These are phyloP conservation scores for Blastobotrys malaysiensis DNA, from an alignment of 1,139 yeast species.

Conservation along the genomic window DNA sequence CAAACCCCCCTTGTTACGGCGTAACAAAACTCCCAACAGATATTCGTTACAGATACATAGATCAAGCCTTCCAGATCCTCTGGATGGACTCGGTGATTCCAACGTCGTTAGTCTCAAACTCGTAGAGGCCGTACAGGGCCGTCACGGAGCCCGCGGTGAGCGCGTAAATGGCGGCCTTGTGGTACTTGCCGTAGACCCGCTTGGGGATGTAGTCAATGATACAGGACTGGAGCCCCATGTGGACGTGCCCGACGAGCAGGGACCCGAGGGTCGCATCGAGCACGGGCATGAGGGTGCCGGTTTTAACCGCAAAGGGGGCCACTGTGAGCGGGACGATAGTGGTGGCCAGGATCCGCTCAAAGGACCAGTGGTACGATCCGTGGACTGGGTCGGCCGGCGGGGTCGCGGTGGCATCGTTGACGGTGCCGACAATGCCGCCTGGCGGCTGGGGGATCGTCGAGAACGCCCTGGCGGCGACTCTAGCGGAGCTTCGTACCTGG, in stretches of 20 bases:
- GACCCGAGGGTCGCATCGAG: conserved; percentile 65
- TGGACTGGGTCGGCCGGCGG: conserved; percentile 59
- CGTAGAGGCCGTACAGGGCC: conserved; percentile 74
- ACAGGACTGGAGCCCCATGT: conserved; percentile 79
- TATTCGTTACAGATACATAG: too few relatives aligned
- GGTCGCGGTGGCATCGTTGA: conserved; percentile 69
- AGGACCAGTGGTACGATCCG: conserved; percentile 88
- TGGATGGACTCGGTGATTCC: conserved; percentile 44
- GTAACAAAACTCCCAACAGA: too few relatives aligned
- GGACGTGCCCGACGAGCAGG: conserved; percentile 63
- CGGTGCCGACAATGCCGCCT: conserved; percentile 47
- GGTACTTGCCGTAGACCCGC: conserved; percentile 73
- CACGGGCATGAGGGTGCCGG: conserved; percentile 57
- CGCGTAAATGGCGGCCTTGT: conserved; percentile 56
- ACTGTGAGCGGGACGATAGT: conserved; percentile 70
- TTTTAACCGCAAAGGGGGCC: conserved; percentile 54
- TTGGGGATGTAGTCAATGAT: conserved; percentile 84
- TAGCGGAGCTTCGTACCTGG: background rate
- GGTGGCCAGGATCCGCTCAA: conserved; percentile 66
- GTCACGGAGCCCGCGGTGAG: conserved; percentile 67
- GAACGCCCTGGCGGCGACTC: conserved; percentile 34
- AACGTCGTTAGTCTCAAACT: conserved; percentile 71
- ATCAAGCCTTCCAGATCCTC: conserved; percentile 39
- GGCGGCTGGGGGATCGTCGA: conserved; percentile 39
- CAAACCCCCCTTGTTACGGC: too few relatives aligned